Base-by-base conservation (phyloP, 140 eudicot genomes). In the Flaveria floridana region DNA sequence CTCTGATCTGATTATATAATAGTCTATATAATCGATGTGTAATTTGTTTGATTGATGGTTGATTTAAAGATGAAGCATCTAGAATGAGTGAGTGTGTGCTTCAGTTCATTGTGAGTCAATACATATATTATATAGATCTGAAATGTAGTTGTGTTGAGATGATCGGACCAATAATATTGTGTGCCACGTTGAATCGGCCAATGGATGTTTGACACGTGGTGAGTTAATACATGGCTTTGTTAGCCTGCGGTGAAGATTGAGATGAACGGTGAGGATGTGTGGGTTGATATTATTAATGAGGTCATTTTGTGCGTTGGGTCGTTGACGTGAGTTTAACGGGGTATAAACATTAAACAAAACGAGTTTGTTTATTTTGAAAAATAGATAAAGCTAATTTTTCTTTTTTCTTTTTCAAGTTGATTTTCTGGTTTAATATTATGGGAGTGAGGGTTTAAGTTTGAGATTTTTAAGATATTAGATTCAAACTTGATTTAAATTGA, bases 91-190 rank as follows among this genome's bases (percentile, higher is more conserved):
- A 9, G 13, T 7, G 12, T 11, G 14, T 44, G 50, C 7, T 44
- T 9, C 12, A 44, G 50, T 44, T 44, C 7, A 11, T 44, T 44
- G 50, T 2, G 50, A 44, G 50, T 44, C 50, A 8, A 44, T 23
- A 23, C 25, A 23, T 9, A 10, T 11, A 10, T 26, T 70, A 72
- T 80, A 71, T 78, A 82, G 89, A 82, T 78, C 83, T 79, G 78
- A 30, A 9, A 51, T 68, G 50, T 2, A 8, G 13, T 44, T 41
- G 74, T 52, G 86, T 76, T 84, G 90, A 84, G 86, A 78, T 77
- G 92, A 76, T 62, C 73, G 79, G 56, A 69, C 96, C 96, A 89
- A 87, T 89, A 56, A 69, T 11, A 81, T 62, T 52, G 63, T 62
- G 12, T 16, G 76, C 77, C 92, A 81, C 90, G 84, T 71, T 76